phyloP scores from a whole-genome alignment of 345 rosid species.

The Hypericum androsaemum region DNA sequence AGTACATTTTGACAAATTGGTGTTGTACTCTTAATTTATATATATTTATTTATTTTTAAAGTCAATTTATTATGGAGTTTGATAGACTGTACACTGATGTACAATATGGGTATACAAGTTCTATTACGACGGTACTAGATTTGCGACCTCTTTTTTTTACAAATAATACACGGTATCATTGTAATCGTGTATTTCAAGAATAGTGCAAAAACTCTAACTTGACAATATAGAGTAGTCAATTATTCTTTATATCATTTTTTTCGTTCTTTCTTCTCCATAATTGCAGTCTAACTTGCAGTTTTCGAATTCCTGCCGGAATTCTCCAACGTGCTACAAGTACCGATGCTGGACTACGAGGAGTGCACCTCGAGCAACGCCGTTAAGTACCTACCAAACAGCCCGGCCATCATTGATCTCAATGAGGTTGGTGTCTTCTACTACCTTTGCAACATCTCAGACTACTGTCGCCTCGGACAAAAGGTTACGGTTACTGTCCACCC shows the following conservation, averaged over 20 bases:
- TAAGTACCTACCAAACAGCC: conserved; percentile 15
- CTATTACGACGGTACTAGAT: too few relatives aligned
- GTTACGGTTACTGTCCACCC: conserved; percentile 17
- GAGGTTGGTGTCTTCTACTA: conserved; percentile 27
- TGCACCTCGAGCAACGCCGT: conserved; percentile 25
- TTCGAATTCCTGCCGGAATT: conserved; percentile 28
- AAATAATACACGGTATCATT: too few relatives aligned
- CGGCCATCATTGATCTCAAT: conserved; percentile 16
- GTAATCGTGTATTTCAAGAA: too few relatives aligned
- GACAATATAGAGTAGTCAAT: background rate
- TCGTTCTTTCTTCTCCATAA: background rate
- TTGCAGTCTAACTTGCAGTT: conserved; percentile 11
- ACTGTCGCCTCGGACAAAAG: conserved; percentile 35
- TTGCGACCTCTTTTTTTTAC: too few relatives aligned
- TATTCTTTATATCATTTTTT: background rate
- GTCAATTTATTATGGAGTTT: too few relatives aligned
- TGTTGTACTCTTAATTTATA: too few relatives aligned
- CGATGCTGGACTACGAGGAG: conserved; percentile 20
- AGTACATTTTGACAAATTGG: too few relatives aligned
- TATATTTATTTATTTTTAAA: too few relatives aligned
- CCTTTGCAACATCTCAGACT: conserved; percentile 35
- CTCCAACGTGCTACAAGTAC: conserved; percentile 32
- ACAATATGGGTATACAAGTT: too few relatives aligned
- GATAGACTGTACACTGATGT: too few relatives aligned
- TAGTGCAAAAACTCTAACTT: too few relatives aligned